Evolutionary conservation across 2,329 filamentous ascomycete species (phyloP), one percentile per base, ranked within the genome.

Genomic region (Epichloe uncinata): DNA sequence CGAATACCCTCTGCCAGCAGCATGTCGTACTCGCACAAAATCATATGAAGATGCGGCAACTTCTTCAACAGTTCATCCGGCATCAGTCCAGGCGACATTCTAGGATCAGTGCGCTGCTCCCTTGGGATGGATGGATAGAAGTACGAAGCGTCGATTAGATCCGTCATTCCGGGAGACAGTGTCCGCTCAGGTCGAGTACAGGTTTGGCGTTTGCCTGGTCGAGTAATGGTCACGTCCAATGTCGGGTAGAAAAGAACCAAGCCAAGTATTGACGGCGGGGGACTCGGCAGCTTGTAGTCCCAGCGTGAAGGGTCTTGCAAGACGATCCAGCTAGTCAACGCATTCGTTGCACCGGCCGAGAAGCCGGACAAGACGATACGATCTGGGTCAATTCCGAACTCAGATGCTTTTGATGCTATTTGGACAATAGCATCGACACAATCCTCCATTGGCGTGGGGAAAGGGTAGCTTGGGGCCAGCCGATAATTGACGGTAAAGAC

Each of bases 401-500:
- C 74, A 26, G 68, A 66, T 0, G 79, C 78, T 49, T 79, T 71
- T 2, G 69, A 65, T 42, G 74, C 71, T 30, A 85, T 68, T 60
- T 82, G 81, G n/a, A 81, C 60, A 8, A 85, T 62, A 1, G 80
- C 78, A 53, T 84, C 81, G 30, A 78, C 76, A 42, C 78, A 77
- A 59, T 85, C 82, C 55, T 85, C 79, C 0, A 85, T 73, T 0
- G 79, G 75, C 0, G 75, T 76, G 1, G 81, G 82, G 58, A 82
- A 84, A 0, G 80, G 80, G 55, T 76, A 70, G 57, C 77, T 75
- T 0, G 82, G 82, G 0, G 81, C 80, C 2, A 84, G 72, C n/a
- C 82, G 74, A 60, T 86, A 85, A 57, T 83, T 79, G 55, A 84
- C 78, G 2, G 75, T 78, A 53, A 85, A 74, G 49, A 83, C 73